Evolutionary conservation across 2,329 filamentous ascomycete species (phyloP), one percentile per base, ranked within the genome.

Genomic region (Talaromyces sp.): DNA sequence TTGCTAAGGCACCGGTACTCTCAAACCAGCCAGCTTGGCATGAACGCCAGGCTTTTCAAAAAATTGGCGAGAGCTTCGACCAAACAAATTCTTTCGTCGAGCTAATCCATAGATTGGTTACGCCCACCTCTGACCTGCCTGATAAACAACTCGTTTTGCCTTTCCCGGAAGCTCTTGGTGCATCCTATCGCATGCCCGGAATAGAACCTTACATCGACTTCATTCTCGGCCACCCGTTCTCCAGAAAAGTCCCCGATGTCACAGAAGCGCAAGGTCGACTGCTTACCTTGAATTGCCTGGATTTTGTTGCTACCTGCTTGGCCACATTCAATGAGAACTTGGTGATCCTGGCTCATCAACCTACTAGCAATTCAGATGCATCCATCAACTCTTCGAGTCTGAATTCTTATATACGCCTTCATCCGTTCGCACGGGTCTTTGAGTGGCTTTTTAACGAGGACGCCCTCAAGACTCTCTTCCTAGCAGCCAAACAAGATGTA

Each of bases 391-490:
- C 90, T 3, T 88, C 88, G 2, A 89, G 90, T 59, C 80, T 97
- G 4, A 85, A 87, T 55, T 83, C 84, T 6, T 99, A 99, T 71
- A 86, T 94, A 61, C 85, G 87, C 26, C 83, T 96, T 57, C 95
- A 99, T 75, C 93, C 95, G 0, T 99, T 97, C 69, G 87, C 90
- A 3, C 86, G 95, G 61, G 88, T 96, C 17, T 97, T 97, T 90
- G 94, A 99, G 71, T 97, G 94, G 92, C 85, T 99, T 75, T 96
- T 96, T 75, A 97, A 96, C 70, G 91, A 95, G 69, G 91, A 89
- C 65, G 90, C 97, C 24, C 85, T 96, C 68, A 85, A 84, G 65
- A 85, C 88, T 14, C 77, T 99, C 1, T 93, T 97, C 73, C 82
- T 85, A 60, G 85, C 89, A 11, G 85, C 94, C 31, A 89, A 93